A percentile compares a stretch with the other conserved stretches of the same genome.
These are phyloP conservation scores for Skeletonema tropicum DNA, from an alignment of 108 stramenopile species.

Conservation along the genomic window DNA sequence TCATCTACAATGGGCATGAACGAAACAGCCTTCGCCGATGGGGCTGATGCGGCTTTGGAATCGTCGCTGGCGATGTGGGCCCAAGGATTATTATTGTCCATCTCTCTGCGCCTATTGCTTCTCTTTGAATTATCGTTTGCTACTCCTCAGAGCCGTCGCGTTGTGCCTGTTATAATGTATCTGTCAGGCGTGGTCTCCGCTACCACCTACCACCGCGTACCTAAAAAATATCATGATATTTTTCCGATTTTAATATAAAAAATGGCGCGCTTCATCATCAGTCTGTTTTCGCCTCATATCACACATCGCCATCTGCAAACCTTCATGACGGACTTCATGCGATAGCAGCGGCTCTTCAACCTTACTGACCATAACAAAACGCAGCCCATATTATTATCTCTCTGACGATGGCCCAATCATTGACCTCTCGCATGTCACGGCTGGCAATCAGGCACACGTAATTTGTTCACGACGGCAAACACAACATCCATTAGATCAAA, in stretches of 20 bases:
- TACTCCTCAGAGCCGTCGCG: no score
- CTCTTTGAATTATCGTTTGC: no score
- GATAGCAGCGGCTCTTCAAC: background rate
- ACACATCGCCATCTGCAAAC: no score
- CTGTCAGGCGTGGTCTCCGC: no score
- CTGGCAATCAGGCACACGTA: constrained; percentile 13
- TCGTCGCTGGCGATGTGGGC: background rate
- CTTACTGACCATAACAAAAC: background rate
- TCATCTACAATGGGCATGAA: constrained; percentile 12
- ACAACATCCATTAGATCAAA: background rate
- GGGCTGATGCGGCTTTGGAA: background rate
- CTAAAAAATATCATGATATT: no score
- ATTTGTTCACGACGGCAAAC: background rate
- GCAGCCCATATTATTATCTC: background rate
- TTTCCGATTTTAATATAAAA: no score
- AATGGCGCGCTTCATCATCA: no score
- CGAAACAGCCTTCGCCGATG: background rate
- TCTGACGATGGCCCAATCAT: constrained; percentile 1
- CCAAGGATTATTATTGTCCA: background rate
- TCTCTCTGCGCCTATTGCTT: no score
- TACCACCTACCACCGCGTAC: no score
- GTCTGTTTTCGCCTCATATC: no score
- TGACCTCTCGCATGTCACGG: constrained; percentile 18
- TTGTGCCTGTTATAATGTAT: no score
- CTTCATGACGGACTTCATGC: no score